A percentile compares a stretch with the other conserved stretches of the same genome.
Evolutionary conservation across 345 rosid genomes (phyloP).

Genomic region (Syzygium jambos): DNA sequence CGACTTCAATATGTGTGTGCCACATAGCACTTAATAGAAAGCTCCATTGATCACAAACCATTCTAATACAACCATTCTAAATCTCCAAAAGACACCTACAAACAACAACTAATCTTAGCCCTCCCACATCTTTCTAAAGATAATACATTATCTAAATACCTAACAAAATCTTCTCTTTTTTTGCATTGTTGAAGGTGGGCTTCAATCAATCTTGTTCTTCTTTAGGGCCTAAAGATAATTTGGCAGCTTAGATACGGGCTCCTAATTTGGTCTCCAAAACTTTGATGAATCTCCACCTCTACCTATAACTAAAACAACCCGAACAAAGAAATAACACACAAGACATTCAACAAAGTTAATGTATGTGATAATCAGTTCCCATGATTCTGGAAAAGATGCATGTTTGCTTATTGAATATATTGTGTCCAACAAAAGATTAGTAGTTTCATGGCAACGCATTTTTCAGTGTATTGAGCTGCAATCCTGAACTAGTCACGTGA

Average conservation of each 20-base stretch:
- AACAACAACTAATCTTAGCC: not conserved
- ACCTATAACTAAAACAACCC: not conserved
- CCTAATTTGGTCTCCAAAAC: not conserved
- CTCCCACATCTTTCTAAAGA: not conserved
- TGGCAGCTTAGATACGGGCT: fast-evolving
- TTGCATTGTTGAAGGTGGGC: not conserved
- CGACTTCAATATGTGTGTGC: not conserved
- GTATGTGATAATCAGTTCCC: not conserved
- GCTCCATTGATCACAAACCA: not conserved
- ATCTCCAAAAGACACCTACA: not conserved
- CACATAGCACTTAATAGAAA: not conserved
- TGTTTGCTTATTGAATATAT: not conserved
- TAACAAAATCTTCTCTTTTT: not conserved
- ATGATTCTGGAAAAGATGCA: not conserved
- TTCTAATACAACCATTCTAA: not conserved
- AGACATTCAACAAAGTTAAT: not conserved
- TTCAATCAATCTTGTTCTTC: not conserved
- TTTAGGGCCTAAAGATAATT: not conserved
- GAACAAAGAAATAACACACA: not conserved
- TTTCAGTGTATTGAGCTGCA: slow-evolving; percentile 55
- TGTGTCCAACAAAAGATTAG: not conserved
- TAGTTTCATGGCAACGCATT: slow-evolving; percentile 3
- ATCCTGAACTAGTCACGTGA: slow-evolving; percentile 47
- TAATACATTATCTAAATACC: not conserved
- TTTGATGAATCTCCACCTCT: not conserved